Percentiles rank a stretch among this genome's conserved stretches.
Conservation (phyloP, 2,329 filamentous ascomycete genomes). For the Curvularia eragrostidis region DNA sequence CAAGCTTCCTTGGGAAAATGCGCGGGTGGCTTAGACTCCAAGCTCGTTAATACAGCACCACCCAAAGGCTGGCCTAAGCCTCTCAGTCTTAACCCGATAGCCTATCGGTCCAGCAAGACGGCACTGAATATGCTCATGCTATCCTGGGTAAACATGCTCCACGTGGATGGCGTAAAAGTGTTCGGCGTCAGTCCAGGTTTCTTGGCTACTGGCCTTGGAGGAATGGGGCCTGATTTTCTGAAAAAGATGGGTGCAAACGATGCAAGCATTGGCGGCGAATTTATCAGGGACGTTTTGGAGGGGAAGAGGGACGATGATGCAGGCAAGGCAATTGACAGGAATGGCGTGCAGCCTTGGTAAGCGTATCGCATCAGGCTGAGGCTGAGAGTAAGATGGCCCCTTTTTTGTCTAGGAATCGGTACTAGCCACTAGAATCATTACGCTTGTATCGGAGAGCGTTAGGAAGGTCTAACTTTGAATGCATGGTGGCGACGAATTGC, state of each 20-base stretch:
- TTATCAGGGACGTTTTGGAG: slow-evolving; percentile 51
- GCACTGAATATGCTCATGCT: slow-evolving; percentile 60
- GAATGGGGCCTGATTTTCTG: slow-evolving; percentile 40
- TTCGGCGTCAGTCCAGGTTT: slow-evolving; percentile 57
- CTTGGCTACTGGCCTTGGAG: slow-evolving; percentile 54
- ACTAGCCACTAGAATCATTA: neutral
- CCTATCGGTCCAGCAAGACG: slow-evolving; percentile 54
- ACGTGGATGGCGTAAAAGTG: slow-evolving; percentile 57
- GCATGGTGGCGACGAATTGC: neutral
- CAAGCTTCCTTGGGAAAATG: slow-evolving; percentile 49
- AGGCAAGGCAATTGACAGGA: slow-evolving; percentile 47
- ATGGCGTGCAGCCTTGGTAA: slow-evolving; percentile 51
- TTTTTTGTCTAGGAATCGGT: neutral
- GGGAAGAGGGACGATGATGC: slow-evolving; percentile 50
- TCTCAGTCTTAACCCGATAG: slow-evolving; percentile 28
- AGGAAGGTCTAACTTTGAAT: neutral
- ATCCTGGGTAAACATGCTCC: slow-evolving; percentile 54
- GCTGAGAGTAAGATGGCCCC: neutral
- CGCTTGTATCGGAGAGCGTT: neutral
- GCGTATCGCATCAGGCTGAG: neutral
- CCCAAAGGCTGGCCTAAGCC: slow-evolving; percentile 59
- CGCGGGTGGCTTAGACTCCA: slow-evolving; percentile 32
- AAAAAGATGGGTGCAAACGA: slow-evolving; percentile 51
- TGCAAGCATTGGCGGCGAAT: slow-evolving; percentile 45
- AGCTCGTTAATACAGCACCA: slow-evolving; percentile 33